Evolutionary conservation across 2,329 filamentous ascomycete species (phyloP).

Genomic region (Neonectria coccinea): DNA sequence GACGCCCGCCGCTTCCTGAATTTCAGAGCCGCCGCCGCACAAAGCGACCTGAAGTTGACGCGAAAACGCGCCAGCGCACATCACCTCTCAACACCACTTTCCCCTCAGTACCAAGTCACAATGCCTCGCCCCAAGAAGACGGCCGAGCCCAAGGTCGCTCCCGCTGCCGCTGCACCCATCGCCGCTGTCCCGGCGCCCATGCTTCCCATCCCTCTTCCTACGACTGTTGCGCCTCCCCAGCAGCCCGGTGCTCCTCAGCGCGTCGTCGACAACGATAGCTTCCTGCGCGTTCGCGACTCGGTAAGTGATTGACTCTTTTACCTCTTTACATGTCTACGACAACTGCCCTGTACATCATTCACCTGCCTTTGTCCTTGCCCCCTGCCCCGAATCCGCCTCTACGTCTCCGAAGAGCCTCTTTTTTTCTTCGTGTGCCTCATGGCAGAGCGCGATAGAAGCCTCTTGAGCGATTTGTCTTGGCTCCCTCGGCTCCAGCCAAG

Average conservation of each 20-base stretch:
- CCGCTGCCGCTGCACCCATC: constrained; percentile 42
- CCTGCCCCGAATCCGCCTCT: too few relatives aligned
- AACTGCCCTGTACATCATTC: constrained; percentile 1
- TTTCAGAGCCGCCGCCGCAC: constrained; percentile 11
- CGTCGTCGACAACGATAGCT: constrained; percentile 77
- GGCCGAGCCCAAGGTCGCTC: constrained; percentile 52
- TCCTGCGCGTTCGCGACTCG: constrained; percentile 82
- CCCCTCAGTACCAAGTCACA: constrained; percentile 27
- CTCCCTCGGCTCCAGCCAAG: too few relatives aligned
- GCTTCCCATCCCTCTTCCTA: constrained; percentile 52
- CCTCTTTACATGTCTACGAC: constrained; percentile 1
- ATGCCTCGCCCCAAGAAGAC: constrained; percentile 63
- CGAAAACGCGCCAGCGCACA: constrained; percentile 10
- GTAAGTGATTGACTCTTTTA: constrained; percentile 65
- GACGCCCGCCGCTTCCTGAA: constrained; percentile 15
- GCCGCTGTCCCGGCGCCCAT: constrained; percentile 54
- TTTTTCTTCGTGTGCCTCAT: too few relatives aligned
- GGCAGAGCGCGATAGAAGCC: too few relatives aligned
- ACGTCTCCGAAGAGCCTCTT: too few relatives aligned
- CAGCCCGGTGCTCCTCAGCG: constrained; percentile 45
- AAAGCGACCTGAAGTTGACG: not conserved
- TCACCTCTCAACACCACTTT: not conserved
- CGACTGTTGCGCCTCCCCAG: constrained; percentile 34
- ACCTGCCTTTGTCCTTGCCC: not conserved
- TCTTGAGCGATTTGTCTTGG: too few relatives aligned